Base-by-base conservation (phyloP, 495 filamentous ascomycete species). In the Podospora tetraspora region DNA sequence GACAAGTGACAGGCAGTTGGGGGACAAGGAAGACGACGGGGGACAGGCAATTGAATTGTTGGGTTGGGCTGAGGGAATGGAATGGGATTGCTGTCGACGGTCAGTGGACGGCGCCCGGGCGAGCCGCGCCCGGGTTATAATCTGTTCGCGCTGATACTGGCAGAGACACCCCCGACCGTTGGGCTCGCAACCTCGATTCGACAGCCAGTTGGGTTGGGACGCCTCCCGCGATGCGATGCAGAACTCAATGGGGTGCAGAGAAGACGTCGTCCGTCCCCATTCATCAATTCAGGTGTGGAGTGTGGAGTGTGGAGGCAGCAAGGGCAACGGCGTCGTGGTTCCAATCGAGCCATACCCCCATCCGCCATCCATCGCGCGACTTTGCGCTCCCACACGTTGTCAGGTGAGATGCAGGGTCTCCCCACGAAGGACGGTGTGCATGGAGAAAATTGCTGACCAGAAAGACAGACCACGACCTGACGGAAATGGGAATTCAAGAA, bases 371-470 rank as follows among this genome's bases (percentile, higher is more conserved):
- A 66, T 68, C 73, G 64, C 70, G 73, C 73, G 70, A 75, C 65
- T 25, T 72, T 34, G 57, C 62, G 32, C 37, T 68, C 66, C 69
- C 68, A 70, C 75, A 72, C 75, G 75, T 60, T 73, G 74, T 77
- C 75, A 77, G 72, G 71, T 76, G 74, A 76, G 59, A 69, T 67
- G 70, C 71, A 74, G 70, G 71, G 71, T 72, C 66, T 25, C 58
- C 32, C 43, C 59, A 64, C 21, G n/a, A 23, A 29, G 25, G 23
- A 58, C 58, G 63, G 63, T 69, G 25, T 57, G 30, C 25, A 56
- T n/a, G n/a, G 13, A 19, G 19, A 37, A 24, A 58, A 29, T 24
- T 13, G 63, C 25, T 23, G 34, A 37, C 62, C 12, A 8, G 16
- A 52, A 52, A 52, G 43, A 52, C 43, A 34, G 32, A 34, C 11